A percentile compares a stretch with the other conserved stretches of the same genome.
Evolutionary conservation across 345 rosid species (phyloP).

Genomic region (Litchi chinensis): DNA sequence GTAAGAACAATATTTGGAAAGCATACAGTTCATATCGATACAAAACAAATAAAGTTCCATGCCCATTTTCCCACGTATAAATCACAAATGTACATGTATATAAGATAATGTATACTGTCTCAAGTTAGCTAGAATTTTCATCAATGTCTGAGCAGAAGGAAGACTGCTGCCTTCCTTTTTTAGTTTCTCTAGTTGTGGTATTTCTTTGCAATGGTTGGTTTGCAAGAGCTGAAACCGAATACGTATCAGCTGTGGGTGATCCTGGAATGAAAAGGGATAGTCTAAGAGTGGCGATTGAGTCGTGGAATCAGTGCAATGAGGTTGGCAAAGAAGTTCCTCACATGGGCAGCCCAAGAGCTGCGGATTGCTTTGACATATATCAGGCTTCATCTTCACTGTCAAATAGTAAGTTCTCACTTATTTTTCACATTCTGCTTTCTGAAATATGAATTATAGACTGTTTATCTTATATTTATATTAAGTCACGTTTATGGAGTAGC

Average conservation of each 20-base stretch:
- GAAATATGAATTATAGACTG: not conserved
- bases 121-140: conserved; percentile 14
- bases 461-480: not conserved
- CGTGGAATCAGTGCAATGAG: conserved; percentile 78
- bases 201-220: conserved; percentile 4
- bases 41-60: not conserved
- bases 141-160: conserved; percentile 31
- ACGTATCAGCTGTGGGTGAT: conserved; percentile 44
- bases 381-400: conserved; percentile 24
- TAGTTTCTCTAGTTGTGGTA: conserved; percentile 12
- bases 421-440: not conserved
- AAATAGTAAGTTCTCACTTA: conserved; percentile 14
- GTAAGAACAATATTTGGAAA: not conserved
- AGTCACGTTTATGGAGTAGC: no score
- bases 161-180: not conserved
- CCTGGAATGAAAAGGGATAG: conserved; percentile 59
- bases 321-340: conserved; percentile 59
- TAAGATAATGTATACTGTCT: not conserved
- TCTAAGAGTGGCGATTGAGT: conserved; percentile 59
- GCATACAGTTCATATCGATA: no score
- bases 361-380: conserved; percentile 74
- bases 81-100: not conserved
- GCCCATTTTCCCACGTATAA: not conserved
- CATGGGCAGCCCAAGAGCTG: conserved; percentile 79
- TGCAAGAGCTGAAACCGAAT: conserved; percentile 25